Evolutionary conservation across 2,329 filamentous ascomycete species (phyloP), one percentile per base, ranked within the genome.

Genomic region (Fusarium mexicanum): DNA sequence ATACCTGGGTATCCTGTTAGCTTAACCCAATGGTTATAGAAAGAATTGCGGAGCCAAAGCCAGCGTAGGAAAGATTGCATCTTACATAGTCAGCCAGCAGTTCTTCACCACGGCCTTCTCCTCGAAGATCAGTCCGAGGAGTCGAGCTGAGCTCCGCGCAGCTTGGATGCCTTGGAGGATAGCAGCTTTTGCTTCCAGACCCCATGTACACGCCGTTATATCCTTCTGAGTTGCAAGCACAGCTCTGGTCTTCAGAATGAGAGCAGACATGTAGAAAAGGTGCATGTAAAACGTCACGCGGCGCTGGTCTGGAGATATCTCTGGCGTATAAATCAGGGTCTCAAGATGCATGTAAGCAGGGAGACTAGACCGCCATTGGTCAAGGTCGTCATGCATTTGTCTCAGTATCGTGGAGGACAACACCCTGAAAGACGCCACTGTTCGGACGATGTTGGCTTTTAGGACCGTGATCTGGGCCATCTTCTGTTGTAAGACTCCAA

Each of bases 281-380:
- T 61, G 48, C 38, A 61, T 61, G 13, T 61, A 57, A 5, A 61
- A 61, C 1, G 59, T n/a, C 0, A 57, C 59, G 0, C 59, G 48
- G 5, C 59, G 48, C 2, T 61, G 37, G 3, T 57, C 37, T 1
- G 59, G 38, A 20, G 48, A 43, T 1, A 61, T 44, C 8, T 13
- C 10, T 8, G 59, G 29, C 0, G 29, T 20, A 3, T 61, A 14
- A 0, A 61, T 2, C 4, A 61, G n/a, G 0, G 37, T 3, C n/a
- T 61, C 48, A 5, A 61, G 59, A 2, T 7, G n/a, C 59, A 61
- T 26, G 20, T n/a, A 61, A 1, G 7, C 3, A 3, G 59, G 59
- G 0, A 61, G 5, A 4, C 14, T 29, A 0, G n/a, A 20, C 18
- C 2, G 59, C 59, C 59, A 61, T 11, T 13, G 1, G 3, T 57